A percentile compares a stretch with the other conserved stretches of the same genome.
Evolutionary conservation across 2,329 filamentous ascomycete species (phyloP).

Genomic region (Talaromyces sp.): DNA sequence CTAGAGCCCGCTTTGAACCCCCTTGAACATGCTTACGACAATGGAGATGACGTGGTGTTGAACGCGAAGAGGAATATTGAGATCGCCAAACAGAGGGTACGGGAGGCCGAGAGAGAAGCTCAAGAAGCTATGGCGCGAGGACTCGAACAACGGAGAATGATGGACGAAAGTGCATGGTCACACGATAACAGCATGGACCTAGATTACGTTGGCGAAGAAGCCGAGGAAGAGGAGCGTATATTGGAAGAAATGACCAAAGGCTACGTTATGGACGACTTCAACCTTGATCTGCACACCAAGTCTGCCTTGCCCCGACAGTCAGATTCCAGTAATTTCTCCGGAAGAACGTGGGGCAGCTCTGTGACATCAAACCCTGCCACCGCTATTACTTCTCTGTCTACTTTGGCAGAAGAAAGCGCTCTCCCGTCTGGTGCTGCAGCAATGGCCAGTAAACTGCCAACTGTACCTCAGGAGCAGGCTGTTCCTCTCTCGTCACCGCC

Average conservation of each 20-base stretch:
- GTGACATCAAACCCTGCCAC: slow-evolving; percentile 68
- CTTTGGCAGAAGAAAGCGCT: slow-evolving; percentile 61
- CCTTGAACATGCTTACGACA: slow-evolving; percentile 23
- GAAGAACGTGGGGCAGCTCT: slow-evolving; percentile 76
- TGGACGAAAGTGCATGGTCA: slow-evolving; percentile 22
- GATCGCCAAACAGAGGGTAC: slow-evolving; percentile 68
- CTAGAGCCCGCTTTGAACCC: slow-evolving; percentile 61
- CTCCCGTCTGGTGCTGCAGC: slow-evolving; percentile 32
- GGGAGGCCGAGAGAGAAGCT: slow-evolving; percentile 68
- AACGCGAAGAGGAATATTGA: slow-evolving; percentile 65
- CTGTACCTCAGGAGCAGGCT: slow-evolving; percentile 32
- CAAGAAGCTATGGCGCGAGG: slow-evolving; percentile 58
- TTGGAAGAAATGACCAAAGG: slow-evolving; percentile 85
- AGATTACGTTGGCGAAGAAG: slow-evolving; percentile 58
- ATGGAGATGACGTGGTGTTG: slow-evolving; percentile 25
- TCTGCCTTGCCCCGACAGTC: slow-evolving; percentile 71
- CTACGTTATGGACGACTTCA: slow-evolving; percentile 77
- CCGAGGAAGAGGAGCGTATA: slow-evolving; percentile 69
- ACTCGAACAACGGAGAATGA: slow-evolving; percentile 49
- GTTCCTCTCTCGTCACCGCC: slow-evolving; percentile 20
- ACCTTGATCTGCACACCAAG: slow-evolving; percentile 65
- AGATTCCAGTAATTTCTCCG: slow-evolving; percentile 74
- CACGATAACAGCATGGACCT: slow-evolving; percentile 24
- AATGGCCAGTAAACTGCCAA: slow-evolving; percentile 28
- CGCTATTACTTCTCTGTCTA: slow-evolving; percentile 63